Conservation (phyloP, 441 rosid species). For the Pelargonium citronellum region DNA sequence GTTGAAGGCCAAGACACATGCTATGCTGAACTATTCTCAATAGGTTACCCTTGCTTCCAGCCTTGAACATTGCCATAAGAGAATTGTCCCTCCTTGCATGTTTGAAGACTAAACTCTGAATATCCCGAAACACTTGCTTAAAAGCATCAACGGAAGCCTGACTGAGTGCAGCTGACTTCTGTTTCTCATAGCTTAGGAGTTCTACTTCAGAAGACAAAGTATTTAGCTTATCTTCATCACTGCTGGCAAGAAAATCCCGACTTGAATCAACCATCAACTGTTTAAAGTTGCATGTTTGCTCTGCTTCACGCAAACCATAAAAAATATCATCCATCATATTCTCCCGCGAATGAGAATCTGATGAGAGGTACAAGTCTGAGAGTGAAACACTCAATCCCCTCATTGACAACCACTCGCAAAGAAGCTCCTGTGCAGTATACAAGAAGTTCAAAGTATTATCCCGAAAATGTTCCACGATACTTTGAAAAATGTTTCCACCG, state of each 20-base stretch:
- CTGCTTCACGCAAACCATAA: slow-evolving; percentile 68
- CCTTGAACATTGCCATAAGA: slow-evolving; percentile 69
- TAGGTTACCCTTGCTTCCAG: slow-evolving; percentile 93
- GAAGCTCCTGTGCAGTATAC: slow-evolving; percentile 64
- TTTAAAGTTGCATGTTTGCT: slow-evolving; percentile 48
- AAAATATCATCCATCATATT: slow-evolving; percentile 66
- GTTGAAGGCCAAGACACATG: slow-evolving; percentile 86
- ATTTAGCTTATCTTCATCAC: slow-evolving; percentile 35
- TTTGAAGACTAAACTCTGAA: slow-evolving; percentile 61
- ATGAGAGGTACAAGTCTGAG: slow-evolving; percentile 57
- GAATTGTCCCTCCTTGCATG: slow-evolving; percentile 63
- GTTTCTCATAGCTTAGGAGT: slow-evolving; percentile 54
- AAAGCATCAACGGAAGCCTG: slow-evolving; percentile 77
- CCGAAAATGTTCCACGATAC: slow-evolving; percentile 45
- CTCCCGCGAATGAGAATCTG: slow-evolving; percentile 41
- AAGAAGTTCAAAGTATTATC: slow-evolving; percentile 54
- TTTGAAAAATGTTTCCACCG: slow-evolving; percentile 67
- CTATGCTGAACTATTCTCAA: slow-evolving; percentile 81
- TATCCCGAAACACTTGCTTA: slow-evolving; percentile 67
- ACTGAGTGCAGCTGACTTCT: slow-evolving; percentile 67
- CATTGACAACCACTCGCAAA: slow-evolving; percentile 78
- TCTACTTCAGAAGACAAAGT: slow-evolving; percentile 37
- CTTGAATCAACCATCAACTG: slow-evolving; percentile 69
- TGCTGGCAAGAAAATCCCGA: slow-evolving; percentile 50
- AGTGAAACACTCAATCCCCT: slow-evolving; percentile 89